Percentiles rank a stretch among this genome's conserved stretches.
phyloP scores from a whole-genome alignment of 345 rosid genomes.

The Syzygium aromaticum region DNA sequence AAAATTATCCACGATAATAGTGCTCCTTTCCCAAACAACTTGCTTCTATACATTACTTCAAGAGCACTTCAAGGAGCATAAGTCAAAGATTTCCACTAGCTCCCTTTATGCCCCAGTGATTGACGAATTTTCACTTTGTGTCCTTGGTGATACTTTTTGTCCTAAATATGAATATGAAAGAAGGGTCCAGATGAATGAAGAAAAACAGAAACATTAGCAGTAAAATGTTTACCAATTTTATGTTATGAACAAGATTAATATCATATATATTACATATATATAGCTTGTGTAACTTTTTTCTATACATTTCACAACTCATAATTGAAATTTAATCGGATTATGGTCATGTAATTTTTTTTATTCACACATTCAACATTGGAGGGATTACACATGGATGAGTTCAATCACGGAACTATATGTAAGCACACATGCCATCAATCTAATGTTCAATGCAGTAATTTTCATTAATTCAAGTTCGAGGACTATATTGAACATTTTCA shows the following conservation, averaged over 20 bases:
- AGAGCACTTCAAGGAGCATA: not conserved
- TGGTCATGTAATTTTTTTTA: not conserved
- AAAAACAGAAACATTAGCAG: not conserved
- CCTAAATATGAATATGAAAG: not conserved
- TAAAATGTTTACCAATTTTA: not conserved
- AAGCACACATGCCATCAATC: not conserved
- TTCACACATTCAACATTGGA: not conserved
- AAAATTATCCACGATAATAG: not conserved
- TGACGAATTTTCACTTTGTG: not conserved
- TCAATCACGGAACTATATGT: not conserved
- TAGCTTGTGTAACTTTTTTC: not conserved
- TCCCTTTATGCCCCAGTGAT: not conserved
- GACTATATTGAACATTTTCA: too few species aligned
- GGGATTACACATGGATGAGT: not conserved
- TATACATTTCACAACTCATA: not conserved
- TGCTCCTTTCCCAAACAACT: not conserved
- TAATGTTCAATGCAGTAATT: too few species aligned
- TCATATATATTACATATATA: not conserved
- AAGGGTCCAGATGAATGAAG: not conserved
- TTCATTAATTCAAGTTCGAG: too few species aligned
- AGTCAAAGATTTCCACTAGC: not conserved
- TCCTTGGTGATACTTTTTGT: not conserved
- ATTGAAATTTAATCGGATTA: not conserved
- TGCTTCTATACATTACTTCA: not conserved
- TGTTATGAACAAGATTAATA: not conserved